These are phyloP conservation scores for Rhizophagus clarus DNA, from an alignment of 192 early-diverging fungal species.

Conservation along the genomic window DNA sequence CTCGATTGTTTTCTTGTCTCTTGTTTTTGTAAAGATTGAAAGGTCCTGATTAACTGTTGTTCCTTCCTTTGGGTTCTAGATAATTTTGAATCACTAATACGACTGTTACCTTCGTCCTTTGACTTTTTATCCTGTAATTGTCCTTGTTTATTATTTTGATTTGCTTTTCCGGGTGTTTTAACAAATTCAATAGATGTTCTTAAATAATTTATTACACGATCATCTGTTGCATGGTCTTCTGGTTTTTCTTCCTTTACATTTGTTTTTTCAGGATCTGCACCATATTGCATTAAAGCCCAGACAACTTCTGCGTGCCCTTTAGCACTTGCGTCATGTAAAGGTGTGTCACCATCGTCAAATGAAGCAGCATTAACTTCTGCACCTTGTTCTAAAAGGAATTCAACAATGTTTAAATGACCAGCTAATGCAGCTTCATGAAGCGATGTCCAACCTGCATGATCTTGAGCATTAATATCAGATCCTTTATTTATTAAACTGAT, in stretches of 20 bases:
- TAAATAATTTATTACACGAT: neutral
- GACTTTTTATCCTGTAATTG: neutral
- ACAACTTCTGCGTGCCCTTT: conserved; percentile 55
- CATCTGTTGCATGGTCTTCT: conserved; percentile 46
- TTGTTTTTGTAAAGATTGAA: neutral
- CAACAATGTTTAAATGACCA: conserved; percentile 49
- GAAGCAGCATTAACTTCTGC: conserved; percentile 61
- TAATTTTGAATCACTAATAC: neutral
- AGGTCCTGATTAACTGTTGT: neutral
- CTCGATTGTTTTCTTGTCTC: neutral
- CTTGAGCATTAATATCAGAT: conserved; percentile 66
- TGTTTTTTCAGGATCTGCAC: conserved; percentile 48
- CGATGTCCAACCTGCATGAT: conserved; percentile 68
- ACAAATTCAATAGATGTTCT: neutral
- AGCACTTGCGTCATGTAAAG: conserved; percentile 67
- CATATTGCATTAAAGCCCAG: conserved; percentile 45
- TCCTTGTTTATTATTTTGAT: conserved; percentile 14
- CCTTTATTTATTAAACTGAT: conserved; percentile 57
- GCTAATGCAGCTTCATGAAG: conserved; percentile 56
- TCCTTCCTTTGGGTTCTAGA: neutral
- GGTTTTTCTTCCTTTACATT: conserved; percentile 60
- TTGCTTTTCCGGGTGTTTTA: neutral
- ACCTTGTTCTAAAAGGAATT: conserved; percentile 54
- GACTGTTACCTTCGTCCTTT: neutral
- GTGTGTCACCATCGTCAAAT: conserved; percentile 56